Conservation (phyloP, 148 eudicot genomes). For the Mesembryanthemum crystallinum region DNA sequence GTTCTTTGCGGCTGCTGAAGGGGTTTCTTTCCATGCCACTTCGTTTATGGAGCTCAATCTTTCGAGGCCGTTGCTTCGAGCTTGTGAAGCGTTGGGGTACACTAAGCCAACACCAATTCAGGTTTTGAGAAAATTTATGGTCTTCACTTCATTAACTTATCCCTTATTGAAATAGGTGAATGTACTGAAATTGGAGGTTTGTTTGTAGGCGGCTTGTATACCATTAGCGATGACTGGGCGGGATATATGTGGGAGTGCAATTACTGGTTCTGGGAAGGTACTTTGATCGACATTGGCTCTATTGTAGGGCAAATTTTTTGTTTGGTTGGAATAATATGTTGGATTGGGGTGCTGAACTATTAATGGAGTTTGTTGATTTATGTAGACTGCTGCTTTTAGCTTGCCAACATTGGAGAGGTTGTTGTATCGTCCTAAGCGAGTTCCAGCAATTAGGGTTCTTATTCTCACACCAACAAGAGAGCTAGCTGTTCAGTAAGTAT, state of each 20-base stretch:
- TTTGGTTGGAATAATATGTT: background rate
- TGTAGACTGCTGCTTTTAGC: slow-evolving; percentile 93
- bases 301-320: background rate
- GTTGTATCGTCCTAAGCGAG: slow-evolving; percentile 68
- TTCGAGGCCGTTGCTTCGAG: slow-evolving; percentile 84
- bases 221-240: slow-evolving; percentile 86
- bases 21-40: slow-evolving; percentile 65
- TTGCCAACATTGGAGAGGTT: slow-evolving; percentile 85
- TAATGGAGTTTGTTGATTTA: slow-evolving; percentile 8
- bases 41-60: slow-evolving; percentile 79
- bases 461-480: slow-evolving; percentile 96
- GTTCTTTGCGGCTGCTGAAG: slow-evolving; percentile 62
- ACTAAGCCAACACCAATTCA: slow-evolving; percentile 91
- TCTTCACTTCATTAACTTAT: background rate
- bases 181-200: slow-evolving; percentile 3
- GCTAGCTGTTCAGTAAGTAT: slow-evolving; percentile 91
- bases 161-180: background rate
- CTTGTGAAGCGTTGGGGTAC: slow-evolving; percentile 83
- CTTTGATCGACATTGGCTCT: background rate
- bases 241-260: slow-evolving; percentile 93
- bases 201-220: slow-evolving; percentile 82
- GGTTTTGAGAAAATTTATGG: slow-evolving; percentile 31
- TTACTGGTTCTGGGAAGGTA: slow-evolving; percentile 99
- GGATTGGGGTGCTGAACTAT: slow-evolving; percentile 4
- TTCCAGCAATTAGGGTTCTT: slow-evolving; percentile 82